Evolutionary conservation across 495 filamentous ascomycete genomes (phyloP), one percentile per base, ranked within the genome.

Genomic region (Glutinoglossum americanum): DNA sequence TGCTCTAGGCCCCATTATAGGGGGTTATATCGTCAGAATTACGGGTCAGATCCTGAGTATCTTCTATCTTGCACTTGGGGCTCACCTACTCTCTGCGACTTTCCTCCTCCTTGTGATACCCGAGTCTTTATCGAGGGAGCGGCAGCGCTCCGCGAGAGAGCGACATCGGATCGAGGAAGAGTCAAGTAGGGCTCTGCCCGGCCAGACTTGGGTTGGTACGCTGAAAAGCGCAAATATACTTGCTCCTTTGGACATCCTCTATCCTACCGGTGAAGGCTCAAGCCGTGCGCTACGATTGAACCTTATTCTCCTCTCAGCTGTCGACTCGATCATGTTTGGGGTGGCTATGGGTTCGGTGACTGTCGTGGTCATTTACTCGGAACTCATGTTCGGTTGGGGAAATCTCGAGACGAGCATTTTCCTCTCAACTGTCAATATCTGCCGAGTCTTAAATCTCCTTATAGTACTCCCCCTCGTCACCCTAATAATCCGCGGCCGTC

Each of bases 291-390:
- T 96, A 7, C 81, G 89, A 7, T 71, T 79, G 25, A 98, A 97
- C 61, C 72, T 98, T 41, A 60, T 94, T 39, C 68, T 89, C 3
- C 73, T 98, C 15, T 83, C 88, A 7, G 73, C 81, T 11, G 79
- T 89, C 55, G 92, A 97, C 64, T 82, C 79, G 6, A 77, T 80
- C 37, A 74, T 87, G 33, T 83, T 96, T 61, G 81, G 87, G 19
- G 74, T 94, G 0, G 82, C 84, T 11, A 83, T 96, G 76, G 87
- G 92, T 54, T 74, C 80, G 0, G 77, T 85, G 44, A 80, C 80
- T 13, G 76, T 95, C 26, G 74, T 89, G 51, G 73, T 95, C 56
- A 73, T 89, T 54, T 98, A 96, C 66, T 76, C 81, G 13, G 80
- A 84, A 56, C 81, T 74, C 63, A 75, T 80, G 65, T 96, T 97